These are phyloP conservation scores for Setomelanomma holmii DNA, from an alignment of 2,329 filamentous ascomycete species.

Conservation along the genomic window DNA sequence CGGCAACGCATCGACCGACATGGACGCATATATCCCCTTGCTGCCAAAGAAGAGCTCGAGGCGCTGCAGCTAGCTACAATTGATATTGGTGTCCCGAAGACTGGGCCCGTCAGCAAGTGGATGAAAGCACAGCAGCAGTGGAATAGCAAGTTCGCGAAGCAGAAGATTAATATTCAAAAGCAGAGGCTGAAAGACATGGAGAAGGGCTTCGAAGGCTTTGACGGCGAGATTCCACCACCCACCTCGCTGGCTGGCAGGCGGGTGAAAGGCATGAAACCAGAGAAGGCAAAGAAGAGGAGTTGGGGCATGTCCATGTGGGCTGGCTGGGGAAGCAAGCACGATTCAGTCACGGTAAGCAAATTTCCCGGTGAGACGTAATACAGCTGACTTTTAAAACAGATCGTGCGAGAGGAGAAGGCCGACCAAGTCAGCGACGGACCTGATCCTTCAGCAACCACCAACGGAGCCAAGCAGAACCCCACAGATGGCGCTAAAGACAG, in stretches of 20 bases:
- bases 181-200: conserved; percentile 75
- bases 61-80: conserved; percentile 69
- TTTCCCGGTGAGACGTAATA: too few relatives aligned
- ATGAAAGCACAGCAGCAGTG: conserved; percentile 74
- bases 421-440: conserved; percentile 27
- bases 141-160: conserved; percentile 73
- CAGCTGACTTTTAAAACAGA: conserved; percentile 23
- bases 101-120: conserved; percentile 83
- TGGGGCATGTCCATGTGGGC: conserved; percentile 84
- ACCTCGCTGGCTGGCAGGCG: conserved; percentile 80
- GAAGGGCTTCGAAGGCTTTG: conserved; percentile 73
- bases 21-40: conserved; percentile 74
- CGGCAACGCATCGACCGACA: conserved; percentile 83
- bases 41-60: conserved; percentile 68
- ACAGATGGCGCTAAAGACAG: conserved; percentile 47
- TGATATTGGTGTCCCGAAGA: conserved; percentile 80
- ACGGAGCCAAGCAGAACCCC: conserved; percentile 6
- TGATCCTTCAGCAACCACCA: conserved; percentile 37
- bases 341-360: conserved; percentile 70
- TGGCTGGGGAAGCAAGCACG: conserved; percentile 87
- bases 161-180: conserved; percentile 76
- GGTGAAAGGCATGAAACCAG: conserved; percentile 54
- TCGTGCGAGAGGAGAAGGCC: conserved; percentile 43
- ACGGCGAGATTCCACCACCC: conserved; percentile 79
- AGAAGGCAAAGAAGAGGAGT: conserved; percentile 69